Evolutionary conservation across 768 basidiomycete genomes (phyloP).

Genomic region (Russula abietina): DNA sequence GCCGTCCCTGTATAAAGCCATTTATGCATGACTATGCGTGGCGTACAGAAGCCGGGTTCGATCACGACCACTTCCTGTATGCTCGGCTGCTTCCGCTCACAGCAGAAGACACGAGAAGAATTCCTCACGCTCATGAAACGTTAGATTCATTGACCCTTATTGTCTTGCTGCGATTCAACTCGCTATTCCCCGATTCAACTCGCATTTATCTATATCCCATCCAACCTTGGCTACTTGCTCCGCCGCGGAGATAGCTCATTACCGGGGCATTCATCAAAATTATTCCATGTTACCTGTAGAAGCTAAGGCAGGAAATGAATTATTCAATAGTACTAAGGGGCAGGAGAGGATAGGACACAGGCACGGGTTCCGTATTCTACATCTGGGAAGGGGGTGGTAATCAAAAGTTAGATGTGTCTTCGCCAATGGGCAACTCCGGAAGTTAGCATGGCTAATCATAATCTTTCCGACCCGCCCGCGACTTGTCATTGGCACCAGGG

Average conservation of each 20-base stretch:
- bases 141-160: constrained; percentile 3
- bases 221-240: constrained; percentile 1
- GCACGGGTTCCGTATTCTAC: constrained; percentile 14
- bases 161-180: constrained; percentile 43
- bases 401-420: constrained; percentile 2
- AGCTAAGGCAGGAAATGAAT: constrained; percentile 12
- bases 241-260: constrained; percentile 11
- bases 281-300: constrained; percentile 3
- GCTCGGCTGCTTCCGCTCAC: constrained; percentile 97
- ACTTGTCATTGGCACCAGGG: constrained; percentile 53
- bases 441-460: constrained; percentile 27
- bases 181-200: constrained; percentile 40
- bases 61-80: constrained; percentile 95
- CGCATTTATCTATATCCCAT: constrained; percentile 26
- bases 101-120: constrained; percentile 97
- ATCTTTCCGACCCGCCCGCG: constrained; percentile 49
- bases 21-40: constrained; percentile 99
- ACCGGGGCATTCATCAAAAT: constrained; percentile 7
- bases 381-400: constrained; percentile 5
- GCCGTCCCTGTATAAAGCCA: constrained; percentile 49
- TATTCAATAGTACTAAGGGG: constrained; percentile 17
- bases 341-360: neutral
- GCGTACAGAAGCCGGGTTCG: constrained; percentile 96
- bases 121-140: constrained; percentile 81
- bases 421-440: neutral